Conservation (phyloP, 345 rosid genomes). For the Atalantia buxifolia region DNA sequence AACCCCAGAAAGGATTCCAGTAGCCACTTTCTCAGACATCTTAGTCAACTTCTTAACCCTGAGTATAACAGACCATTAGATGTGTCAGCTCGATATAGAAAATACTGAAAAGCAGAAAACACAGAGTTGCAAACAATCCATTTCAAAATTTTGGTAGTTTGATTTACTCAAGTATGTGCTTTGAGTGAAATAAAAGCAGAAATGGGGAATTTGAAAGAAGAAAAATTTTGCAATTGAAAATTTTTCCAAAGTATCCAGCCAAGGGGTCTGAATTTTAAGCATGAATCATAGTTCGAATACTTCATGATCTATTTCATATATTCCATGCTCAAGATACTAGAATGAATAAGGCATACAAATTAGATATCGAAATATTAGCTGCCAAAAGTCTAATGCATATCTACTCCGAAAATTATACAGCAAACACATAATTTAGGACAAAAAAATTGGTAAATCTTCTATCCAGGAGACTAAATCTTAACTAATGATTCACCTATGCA, state of each 20-base stretch:
- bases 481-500: background rate
- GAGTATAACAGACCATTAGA: conserved; percentile 2
- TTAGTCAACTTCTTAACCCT: conserved; percentile 87
- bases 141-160: background rate
- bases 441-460: background rate
- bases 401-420: too few relatives aligned
- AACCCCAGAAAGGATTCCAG: conserved; percentile 78
- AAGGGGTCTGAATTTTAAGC: too few relatives aligned
- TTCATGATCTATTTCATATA: too few relatives aligned
- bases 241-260: too few relatives aligned
- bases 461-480: background rate
- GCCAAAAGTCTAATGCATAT: background rate
- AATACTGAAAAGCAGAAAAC: background rate
- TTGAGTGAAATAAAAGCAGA: too few relatives aligned
- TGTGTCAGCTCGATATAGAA: background rate
- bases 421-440: background rate
- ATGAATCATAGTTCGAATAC: too few relatives aligned
- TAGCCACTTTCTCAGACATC: conserved; percentile 76
- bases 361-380: background rate
- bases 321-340: too few relatives aligned
- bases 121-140: background rate
- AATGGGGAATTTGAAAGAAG: too few relatives aligned
- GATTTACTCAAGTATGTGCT: too few relatives aligned
- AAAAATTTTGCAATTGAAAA: too few relatives aligned
- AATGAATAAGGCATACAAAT: background rate